Evolutionary conservation across 441 rosid species (phyloP).

Genomic region (Raphanus hybrid): DNA sequence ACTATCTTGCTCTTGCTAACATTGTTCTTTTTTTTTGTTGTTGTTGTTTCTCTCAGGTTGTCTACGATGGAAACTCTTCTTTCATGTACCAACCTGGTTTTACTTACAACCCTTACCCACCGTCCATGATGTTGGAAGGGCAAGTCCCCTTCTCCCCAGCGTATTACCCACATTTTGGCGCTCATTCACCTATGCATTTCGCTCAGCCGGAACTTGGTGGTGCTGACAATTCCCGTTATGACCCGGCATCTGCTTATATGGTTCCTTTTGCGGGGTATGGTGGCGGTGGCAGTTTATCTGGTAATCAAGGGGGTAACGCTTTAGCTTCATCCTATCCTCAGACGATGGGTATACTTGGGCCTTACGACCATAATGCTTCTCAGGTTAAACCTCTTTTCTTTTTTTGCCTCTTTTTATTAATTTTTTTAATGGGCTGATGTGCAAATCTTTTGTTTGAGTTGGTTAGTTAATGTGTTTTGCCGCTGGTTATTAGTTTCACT

Average conservation of each 20-base stretch:
- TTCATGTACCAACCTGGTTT: conserved; percentile 63
- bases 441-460: background rate
- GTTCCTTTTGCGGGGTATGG: conserved; percentile 65
- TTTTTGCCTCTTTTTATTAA: background rate
- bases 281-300: conserved; percentile 50
- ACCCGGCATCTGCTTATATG: conserved; percentile 59
- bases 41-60: conserved; percentile 48
- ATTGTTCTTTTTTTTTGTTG: background rate
- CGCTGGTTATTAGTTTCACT: background rate
- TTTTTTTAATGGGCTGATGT: background rate
- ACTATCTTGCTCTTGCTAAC: background rate
- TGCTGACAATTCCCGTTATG: conserved; percentile 48
- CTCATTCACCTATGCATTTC: conserved; percentile 54
- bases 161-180: conserved; percentile 52
- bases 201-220: conserved; percentile 53
- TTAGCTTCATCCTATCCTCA: conserved; percentile 58
- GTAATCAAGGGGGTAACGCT: conserved; percentile 51
- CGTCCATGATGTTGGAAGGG: conserved; percentile 67
- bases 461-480: background rate
- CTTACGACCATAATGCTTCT: conserved; percentile 65
- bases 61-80: conserved; percentile 65
- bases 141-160: conserved; percentile 64
- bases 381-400: conserved; percentile 51
- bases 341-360: conserved; percentile 79
- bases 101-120: conserved; percentile 63